phyloP scores from a whole-genome alignment of 306 rosid genomes.

The Acacia melanoxylon region DNA sequence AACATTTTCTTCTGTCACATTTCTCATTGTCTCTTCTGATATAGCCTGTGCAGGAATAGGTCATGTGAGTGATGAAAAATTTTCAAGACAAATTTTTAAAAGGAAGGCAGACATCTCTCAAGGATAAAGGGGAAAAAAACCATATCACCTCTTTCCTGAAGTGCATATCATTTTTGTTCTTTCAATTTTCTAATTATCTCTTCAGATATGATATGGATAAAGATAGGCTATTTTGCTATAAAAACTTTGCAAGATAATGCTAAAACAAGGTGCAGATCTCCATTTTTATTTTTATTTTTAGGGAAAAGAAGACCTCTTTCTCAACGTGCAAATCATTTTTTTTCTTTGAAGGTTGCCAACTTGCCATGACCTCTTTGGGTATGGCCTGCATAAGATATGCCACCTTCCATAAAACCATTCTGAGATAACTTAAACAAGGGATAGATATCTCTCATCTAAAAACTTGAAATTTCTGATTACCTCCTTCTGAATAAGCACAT shows the following conservation, averaged over 20 bases:
- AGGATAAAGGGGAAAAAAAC: not conserved
- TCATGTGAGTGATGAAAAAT: not conserved
- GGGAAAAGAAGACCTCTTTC: constrained; percentile 37
- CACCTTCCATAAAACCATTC: constrained; percentile 1
- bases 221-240: constrained; percentile 11
- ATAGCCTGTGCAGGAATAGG: constrained; percentile 35
- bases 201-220: constrained; percentile 37
- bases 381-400: constrained; percentile 32
- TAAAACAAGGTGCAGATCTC: constrained; percentile 13
- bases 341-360: constrained; percentile 42
- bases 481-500: constrained; percentile 49
- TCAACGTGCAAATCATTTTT: constrained; percentile 38
- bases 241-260: constrained; percentile 1
- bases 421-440: not conserved
- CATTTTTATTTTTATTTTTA: not conserved
- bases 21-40: constrained; percentile 45
- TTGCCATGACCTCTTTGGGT: constrained; percentile 42
- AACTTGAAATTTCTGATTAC: constrained; percentile 32
- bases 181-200: constrained; percentile 44
- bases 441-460: constrained; percentile 24
- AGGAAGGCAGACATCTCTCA: constrained; percentile 7
- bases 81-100: constrained; percentile 9
- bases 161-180: constrained; percentile 45
- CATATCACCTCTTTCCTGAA: constrained; percentile 52
- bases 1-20: constrained; percentile 44